Percentiles rank a stretch among this genome's conserved stretches.
Conservation (phyloP, 75 land plant genomes). For the Pseudotsuga menziesii region DNA sequence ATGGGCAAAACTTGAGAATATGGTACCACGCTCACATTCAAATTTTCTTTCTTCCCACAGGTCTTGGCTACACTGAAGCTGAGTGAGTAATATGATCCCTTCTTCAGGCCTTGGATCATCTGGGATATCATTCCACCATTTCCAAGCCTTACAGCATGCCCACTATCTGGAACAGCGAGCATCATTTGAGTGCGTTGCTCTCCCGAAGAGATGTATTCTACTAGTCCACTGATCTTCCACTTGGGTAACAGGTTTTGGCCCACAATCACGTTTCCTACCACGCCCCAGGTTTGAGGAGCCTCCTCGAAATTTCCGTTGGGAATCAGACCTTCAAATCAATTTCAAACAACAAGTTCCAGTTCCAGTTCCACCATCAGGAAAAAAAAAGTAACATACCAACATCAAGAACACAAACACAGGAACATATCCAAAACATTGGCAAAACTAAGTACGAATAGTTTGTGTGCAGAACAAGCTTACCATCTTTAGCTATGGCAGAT, state of each 20-base stretch:
- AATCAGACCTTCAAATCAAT: conserved; percentile 12
- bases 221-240: conserved; percentile 50
- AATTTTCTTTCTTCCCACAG: conserved; percentile 47
- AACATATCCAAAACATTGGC: too few relatives aligned
- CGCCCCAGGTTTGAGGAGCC: conserved; percentile 25
- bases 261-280: conserved; percentile 40
- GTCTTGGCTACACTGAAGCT: conserved; percentile 52
- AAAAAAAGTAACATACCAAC: too few relatives aligned
- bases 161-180: conserved; percentile 50
- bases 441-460: too few relatives aligned
- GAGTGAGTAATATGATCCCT: conserved; percentile 42
- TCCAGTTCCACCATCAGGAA: too few relatives aligned
- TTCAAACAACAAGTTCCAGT: too few relatives aligned
- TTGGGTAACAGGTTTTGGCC: conserved; percentile 31
- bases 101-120: conserved; percentile 14
- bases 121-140: conserved; percentile 58
- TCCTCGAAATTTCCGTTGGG: conserved; percentile 27
- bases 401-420: too few relatives aligned
- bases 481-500: too few relatives aligned
- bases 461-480: too few relatives aligned
- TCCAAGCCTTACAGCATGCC: conserved; percentile 49
- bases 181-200: conserved; percentile 61
- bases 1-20: conserved; percentile 19
- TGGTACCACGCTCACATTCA: conserved; percentile 45
- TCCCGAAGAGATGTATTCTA: conserved; percentile 58